Evolutionary conservation across 306 rosid genomes (phyloP).

Genomic region (Cicer yamashitae): DNA sequence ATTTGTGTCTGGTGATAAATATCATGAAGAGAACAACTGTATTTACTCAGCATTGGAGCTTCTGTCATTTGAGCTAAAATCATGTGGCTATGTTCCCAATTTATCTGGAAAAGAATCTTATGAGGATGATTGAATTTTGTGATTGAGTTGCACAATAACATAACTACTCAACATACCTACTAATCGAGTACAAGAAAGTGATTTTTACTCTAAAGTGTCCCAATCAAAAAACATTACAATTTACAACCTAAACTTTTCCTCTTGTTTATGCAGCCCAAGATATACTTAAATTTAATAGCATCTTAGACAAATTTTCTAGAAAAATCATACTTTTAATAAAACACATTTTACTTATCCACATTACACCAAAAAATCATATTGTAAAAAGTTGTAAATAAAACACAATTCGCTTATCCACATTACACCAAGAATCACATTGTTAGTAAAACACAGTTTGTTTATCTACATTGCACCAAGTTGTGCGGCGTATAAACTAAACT

Average conservation of each 20-base stretch:
- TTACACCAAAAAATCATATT: too few species aligned
- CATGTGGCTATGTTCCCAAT: slow-evolving; percentile 68
- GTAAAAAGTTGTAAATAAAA: not conserved
- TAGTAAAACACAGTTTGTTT: not conserved
- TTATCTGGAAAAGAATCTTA: slow-evolving; percentile 47
- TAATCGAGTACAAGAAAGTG: slow-evolving; percentile 31
- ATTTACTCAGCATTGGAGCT: slow-evolving; percentile 59
- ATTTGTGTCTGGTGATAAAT: slow-evolving; percentile 77
- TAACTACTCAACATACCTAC: not conserved
- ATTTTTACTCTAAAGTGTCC: not conserved
- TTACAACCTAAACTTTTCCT: not conserved
- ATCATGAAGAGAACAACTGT: slow-evolving; percentile 56
- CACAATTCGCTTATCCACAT: not conserved
- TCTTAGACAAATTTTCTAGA: not conserved
- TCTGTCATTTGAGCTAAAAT: slow-evolving; percentile 65
- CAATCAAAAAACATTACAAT: slow-evolving; percentile 6
- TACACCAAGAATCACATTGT: not conserved
- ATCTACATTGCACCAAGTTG: not conserved
- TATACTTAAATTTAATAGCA: not conserved
- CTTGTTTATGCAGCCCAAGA: not conserved
- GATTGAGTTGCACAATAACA: slow-evolving; percentile 16
- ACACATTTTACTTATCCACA: not conserved
- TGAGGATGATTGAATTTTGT: slow-evolving; percentile 48
- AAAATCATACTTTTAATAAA: not conserved
- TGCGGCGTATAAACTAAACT: not conserved